These are phyloP conservation scores for Sclerotinia trifoliorum DNA, from an alignment of 2,329 filamentous ascomycete genomes.

Conservation along the genomic window DNA sequence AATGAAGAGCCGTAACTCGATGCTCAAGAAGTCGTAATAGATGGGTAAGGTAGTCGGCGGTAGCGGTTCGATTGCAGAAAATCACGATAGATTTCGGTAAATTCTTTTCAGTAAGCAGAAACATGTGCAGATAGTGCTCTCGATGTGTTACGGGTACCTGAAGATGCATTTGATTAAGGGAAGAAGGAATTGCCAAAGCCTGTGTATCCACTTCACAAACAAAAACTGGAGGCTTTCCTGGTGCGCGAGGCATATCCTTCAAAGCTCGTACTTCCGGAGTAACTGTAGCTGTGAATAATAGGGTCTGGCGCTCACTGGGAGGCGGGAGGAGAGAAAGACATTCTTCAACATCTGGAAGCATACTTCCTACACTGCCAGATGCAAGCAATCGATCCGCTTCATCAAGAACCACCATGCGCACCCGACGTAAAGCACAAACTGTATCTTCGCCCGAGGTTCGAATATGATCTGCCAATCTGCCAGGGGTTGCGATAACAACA, in stretches of 20 bases:
- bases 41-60: slow-evolving; percentile 86
- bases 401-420: slow-evolving; percentile 86
- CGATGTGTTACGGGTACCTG: slow-evolving; percentile 89
- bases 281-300: slow-evolving; percentile 94
- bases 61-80: slow-evolving; percentile 90
- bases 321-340: slow-evolving; percentile 73
- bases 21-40: slow-evolving; percentile 82
- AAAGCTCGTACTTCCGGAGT: slow-evolving; percentile 87
- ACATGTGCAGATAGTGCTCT: slow-evolving; percentile 89
- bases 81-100: slow-evolving; percentile 77
- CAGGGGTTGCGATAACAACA: slow-evolving; percentile 90
- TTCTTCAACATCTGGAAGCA: slow-evolving; percentile 25
- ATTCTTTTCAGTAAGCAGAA: slow-evolving; percentile 78
- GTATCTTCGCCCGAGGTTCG: slow-evolving; percentile 89
- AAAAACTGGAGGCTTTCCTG: slow-evolving; percentile 74
- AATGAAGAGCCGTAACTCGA: slow-evolving; percentile 88
- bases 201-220: slow-evolving; percentile 84
- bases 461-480: slow-evolving; percentile 90
- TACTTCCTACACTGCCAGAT: slow-evolving; percentile 48
- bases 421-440: slow-evolving; percentile 73
- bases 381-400: slow-evolving; percentile 89
- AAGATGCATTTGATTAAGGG: slow-evolving; percentile 79
- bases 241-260: slow-evolving; percentile 70
- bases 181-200: slow-evolving; percentile 73
- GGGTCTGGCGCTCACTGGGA: slow-evolving; percentile 77